phyloP scores from a whole-genome alignment of 1,284 basidiomycete genomes.

The Porphyrellus sp. region DNA sequence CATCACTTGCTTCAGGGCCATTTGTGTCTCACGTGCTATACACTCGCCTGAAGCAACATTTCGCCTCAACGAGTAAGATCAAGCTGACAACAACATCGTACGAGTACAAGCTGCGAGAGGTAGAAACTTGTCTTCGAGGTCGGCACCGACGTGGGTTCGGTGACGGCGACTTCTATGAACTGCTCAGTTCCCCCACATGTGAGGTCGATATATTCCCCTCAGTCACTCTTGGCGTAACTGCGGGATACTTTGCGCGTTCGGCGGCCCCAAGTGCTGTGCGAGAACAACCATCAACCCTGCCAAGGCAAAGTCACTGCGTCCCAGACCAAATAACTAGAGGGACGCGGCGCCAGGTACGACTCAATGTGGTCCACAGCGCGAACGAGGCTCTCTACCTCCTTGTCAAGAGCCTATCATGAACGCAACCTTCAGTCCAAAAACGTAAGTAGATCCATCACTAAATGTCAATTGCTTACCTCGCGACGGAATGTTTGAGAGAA shows the following conservation, averaged over 20 bases:
- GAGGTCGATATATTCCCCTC: slow-evolving; percentile 45
- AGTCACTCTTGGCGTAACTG: slow-evolving; percentile 47
- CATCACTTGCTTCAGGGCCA: too few relatives aligned
- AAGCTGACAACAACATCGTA: neutral
- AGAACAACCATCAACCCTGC: slow-evolving; percentile 32
- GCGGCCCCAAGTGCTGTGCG: slow-evolving; percentile 35
- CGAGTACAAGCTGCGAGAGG: neutral
- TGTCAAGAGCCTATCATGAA: slow-evolving; percentile 3
- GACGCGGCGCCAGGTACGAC: slow-evolving; percentile 44
- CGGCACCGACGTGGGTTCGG: neutral
- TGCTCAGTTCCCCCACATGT: slow-evolving; percentile 2
- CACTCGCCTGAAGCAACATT: too few relatives aligned
- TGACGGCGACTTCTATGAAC: slow-evolving; percentile 1
- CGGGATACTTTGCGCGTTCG: slow-evolving; percentile 41
- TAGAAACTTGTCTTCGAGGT: neutral
- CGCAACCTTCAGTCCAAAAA: too few relatives aligned
- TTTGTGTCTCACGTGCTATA: too few relatives aligned
- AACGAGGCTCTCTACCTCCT: slow-evolving; percentile 14
- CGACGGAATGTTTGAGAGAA: neutral
- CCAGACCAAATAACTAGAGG: slow-evolving; percentile 46
- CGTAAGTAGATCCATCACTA: too few relatives aligned
- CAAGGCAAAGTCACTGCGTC: slow-evolving; percentile 55
- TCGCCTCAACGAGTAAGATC: neutral
- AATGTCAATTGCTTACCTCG: neutral
- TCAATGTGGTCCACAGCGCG: slow-evolving; percentile 41